Conservation (phyloP, 1,284 basidiomycete species). For the Schizophyllum amplum region DNA sequence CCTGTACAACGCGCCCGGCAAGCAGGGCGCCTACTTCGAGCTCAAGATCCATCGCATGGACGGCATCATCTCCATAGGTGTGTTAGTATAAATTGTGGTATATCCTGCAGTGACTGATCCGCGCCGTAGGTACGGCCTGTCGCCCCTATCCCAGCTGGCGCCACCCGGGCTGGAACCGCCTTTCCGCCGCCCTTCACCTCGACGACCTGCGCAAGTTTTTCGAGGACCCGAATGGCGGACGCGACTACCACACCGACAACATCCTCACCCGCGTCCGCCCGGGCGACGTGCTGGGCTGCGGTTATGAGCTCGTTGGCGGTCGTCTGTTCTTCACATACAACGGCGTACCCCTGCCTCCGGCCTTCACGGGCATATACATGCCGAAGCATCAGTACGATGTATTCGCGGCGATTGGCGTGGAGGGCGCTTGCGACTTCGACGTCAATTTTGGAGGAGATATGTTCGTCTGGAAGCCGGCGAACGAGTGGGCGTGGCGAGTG, state of each 20-base stretch:
- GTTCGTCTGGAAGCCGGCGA: slow-evolving; percentile 56
- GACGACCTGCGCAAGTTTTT: slow-evolving; percentile 69
- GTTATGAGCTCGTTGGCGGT: slow-evolving; percentile 46
- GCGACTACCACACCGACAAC: slow-evolving; percentile 36
- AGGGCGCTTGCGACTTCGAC: slow-evolving; percentile 43
- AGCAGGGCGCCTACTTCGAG: slow-evolving; percentile 58
- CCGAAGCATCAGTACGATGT: slow-evolving; percentile 41
- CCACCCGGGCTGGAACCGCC: slow-evolving; percentile 65
- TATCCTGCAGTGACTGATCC: background rate
- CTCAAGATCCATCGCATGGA: slow-evolving; percentile 43
- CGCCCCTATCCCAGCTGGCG: slow-evolving; percentile 56
- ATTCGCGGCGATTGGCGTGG: slow-evolving; percentile 56
- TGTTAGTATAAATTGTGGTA: background rate
- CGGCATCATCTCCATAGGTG: slow-evolving; percentile 53
- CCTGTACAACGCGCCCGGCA: slow-evolving; percentile 44
- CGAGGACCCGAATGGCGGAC: slow-evolving; percentile 56
- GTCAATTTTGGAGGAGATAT: slow-evolving; percentile 56
- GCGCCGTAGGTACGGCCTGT: slow-evolving; percentile 47
- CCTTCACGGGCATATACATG: slow-evolving; percentile 51
- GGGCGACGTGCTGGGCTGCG: slow-evolving; percentile 54
- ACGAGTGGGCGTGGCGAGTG: slow-evolving; percentile 52
- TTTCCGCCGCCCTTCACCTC: slow-evolving; percentile 56
- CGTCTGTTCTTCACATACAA: slow-evolving; percentile 62
- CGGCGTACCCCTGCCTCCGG: slow-evolving; percentile 45
- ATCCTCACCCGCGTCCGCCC: slow-evolving; percentile 19